Percentiles rank a stretch among this genome's conserved stretches.
phyloP scores from a whole-genome alignment of 1,284 basidiomycete genomes.

The Pseudozyma pruni region DNA sequence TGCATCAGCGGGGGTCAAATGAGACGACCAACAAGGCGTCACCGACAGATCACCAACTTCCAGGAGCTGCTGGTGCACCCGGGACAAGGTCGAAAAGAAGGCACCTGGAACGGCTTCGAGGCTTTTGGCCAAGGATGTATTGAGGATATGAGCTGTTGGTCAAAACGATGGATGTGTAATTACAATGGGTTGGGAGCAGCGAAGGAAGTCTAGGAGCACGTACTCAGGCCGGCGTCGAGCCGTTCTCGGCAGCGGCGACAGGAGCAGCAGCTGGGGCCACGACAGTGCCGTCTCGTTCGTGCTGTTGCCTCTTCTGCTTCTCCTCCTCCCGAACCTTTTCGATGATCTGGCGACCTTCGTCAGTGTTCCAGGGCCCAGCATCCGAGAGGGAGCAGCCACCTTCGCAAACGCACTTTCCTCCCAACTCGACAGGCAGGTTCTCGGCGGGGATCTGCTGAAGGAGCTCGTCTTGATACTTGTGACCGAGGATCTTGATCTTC shows the following conservation, averaged over 20 bases:
- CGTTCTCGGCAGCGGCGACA: constrained; percentile 15
- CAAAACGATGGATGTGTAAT: not conserved
- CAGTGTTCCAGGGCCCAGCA: constrained; percentile 88
- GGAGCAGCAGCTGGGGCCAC: constrained; percentile 15
- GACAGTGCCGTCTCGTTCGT: constrained; percentile 23
- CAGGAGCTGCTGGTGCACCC: too few species aligned
- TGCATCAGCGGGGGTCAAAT: too few species aligned
- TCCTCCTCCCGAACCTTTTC: constrained; percentile 54
- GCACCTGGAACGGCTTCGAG: too few species aligned
- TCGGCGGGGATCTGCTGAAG: constrained; percentile 75
- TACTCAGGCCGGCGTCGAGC: constrained; percentile 9
- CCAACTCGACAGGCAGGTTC: constrained; percentile 85
- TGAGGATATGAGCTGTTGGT: not conserved
- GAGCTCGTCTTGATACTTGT: constrained; percentile 57
- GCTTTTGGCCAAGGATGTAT: too few species aligned
- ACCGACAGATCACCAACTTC: too few species aligned
- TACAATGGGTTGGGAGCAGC: too few species aligned
- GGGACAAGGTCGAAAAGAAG: too few species aligned
- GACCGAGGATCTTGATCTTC: constrained; percentile 72
- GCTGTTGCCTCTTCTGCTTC: constrained; percentile 37
- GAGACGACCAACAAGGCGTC: too few species aligned
- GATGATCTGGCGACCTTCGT: constrained; percentile 64
- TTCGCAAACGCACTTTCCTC: constrained; percentile 81
- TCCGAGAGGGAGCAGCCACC: constrained; percentile 89
- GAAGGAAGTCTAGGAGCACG: too few species aligned